Evolutionary conservation across 495 filamentous ascomycete genomes (phyloP).

Genomic region (Trichoderma gamsii): DNA sequence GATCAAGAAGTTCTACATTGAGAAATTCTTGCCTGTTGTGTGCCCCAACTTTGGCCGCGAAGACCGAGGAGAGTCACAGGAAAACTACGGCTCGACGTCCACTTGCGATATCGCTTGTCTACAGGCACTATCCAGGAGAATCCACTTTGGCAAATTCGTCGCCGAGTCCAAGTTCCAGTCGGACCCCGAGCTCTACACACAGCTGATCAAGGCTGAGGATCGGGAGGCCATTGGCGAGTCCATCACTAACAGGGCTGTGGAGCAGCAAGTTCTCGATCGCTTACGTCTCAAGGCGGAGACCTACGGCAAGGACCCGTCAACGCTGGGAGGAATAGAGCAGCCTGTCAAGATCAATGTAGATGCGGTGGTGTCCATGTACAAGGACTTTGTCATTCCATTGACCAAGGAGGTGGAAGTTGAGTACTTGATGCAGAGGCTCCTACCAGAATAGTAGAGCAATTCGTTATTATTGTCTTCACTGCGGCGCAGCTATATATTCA

Average conservation of each 20-base stretch:
- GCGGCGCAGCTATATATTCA: conserved; percentile 39
- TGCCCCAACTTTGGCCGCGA: conserved; percentile 65
- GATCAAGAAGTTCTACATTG: conserved; percentile 79
- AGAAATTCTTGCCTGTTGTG: conserved; percentile 72
- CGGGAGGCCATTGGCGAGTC: conserved; percentile 74
- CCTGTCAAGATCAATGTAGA: conserved; percentile 80
- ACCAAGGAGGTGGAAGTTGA: conserved; percentile 98
- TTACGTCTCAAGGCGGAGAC: conserved; percentile 87
- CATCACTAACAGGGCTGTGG: conserved; percentile 85
- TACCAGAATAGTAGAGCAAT: conserved; percentile 14
- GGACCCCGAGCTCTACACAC: conserved; percentile 72
- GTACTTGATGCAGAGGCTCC: conserved; percentile 88
- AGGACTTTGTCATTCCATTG: conserved; percentile 90
- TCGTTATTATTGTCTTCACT: conserved; percentile 6
- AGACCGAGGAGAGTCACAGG: conserved; percentile 78
- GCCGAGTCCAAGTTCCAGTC: conserved; percentile 95
- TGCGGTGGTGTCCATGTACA: conserved; percentile 90
- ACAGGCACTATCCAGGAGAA: conserved; percentile 83
- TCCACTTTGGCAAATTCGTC: conserved; percentile 99
- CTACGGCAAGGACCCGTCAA: conserved; percentile 81
- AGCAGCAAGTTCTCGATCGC: conserved; percentile 85
- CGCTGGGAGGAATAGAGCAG: conserved; percentile 24
- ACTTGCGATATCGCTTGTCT: conserved; percentile 86
- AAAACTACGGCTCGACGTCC: conserved; percentile 93
- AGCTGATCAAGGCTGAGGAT: conserved; percentile 73